These are phyloP conservation scores for Thymus quinquecostatus DNA, from an alignment of 257 asterid genomes.

Conservation along the genomic window DNA sequence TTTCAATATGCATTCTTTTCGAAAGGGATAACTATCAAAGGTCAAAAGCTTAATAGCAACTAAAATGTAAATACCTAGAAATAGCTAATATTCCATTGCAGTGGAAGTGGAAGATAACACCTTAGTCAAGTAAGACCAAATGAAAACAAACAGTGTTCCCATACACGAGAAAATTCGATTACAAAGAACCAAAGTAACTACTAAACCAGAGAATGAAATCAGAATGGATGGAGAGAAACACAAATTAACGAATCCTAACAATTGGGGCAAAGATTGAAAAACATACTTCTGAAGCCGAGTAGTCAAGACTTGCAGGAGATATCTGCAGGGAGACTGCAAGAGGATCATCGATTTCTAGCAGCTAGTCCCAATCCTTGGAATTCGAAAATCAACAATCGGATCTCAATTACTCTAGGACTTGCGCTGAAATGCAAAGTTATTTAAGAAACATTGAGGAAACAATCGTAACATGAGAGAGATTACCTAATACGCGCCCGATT, in stretches of 20 bases:
- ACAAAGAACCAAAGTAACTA: constrained; percentile 1
- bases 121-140: constrained; percentile 10
- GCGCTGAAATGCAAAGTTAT: constrained; percentile 30
- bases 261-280: constrained; percentile 12
- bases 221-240: not conserved
- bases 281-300: constrained; percentile 74
- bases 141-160: constrained; percentile 2
- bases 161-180: constrained; percentile 13
- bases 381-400: constrained; percentile 26
- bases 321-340: constrained; percentile 84
- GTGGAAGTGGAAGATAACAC: not conserved
- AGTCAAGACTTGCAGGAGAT: constrained; percentile 88
- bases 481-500: too few relatives aligned
- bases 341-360: constrained; percentile 67
- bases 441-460: not conserved
- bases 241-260: not conserved
- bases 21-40: not conserved
- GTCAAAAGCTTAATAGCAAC: not conserved
- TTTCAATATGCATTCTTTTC: not conserved
- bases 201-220: constrained; percentile 17
- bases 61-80: not conserved
- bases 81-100: constrained; percentile 15
- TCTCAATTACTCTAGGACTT: constrained; percentile 32
- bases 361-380: constrained; percentile 32
- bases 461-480: too few relatives aligned